Evolutionary conservation across 768 basidiomycete species (phyloP).

Genomic region (Mycena chlorophos): DNA sequence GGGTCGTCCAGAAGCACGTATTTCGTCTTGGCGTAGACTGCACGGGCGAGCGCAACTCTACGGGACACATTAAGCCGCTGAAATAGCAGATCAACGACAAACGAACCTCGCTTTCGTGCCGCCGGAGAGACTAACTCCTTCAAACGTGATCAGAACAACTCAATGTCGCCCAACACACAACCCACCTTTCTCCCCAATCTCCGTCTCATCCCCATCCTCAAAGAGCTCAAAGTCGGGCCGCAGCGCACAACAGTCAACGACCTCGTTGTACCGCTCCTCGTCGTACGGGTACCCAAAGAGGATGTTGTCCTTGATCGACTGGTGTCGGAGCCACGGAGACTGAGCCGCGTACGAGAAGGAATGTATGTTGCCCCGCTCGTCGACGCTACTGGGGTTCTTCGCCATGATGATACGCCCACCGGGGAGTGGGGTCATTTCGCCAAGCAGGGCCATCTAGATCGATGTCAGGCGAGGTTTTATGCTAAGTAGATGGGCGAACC

Average conservation of each 20-base stretch:
- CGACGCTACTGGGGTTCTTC: slow-evolving; percentile 56
- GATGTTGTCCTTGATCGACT: slow-evolving; percentile 77
- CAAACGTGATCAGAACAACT: too few relatives aligned
- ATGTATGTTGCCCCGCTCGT: slow-evolving; percentile 62
- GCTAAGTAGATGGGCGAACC: slow-evolving; percentile 18
- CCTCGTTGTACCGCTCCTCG: slow-evolving; percentile 70
- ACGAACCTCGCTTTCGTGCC: slow-evolving; percentile 78
- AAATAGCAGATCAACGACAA: neutral
- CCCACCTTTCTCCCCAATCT: slow-evolving; percentile 75
- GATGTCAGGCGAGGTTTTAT: neutral
- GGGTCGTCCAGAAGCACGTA: slow-evolving; percentile 81
- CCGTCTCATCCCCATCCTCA: slow-evolving; percentile 83
- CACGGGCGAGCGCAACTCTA: slow-evolving; percentile 80
- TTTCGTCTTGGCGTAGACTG: slow-evolving; percentile 71
- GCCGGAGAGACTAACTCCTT: slow-evolving; percentile 74
- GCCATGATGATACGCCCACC: slow-evolving; percentile 62
- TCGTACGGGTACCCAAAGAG: slow-evolving; percentile 74
- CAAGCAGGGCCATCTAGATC: slow-evolving; percentile 57
- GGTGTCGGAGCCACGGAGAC: slow-evolving; percentile 68
- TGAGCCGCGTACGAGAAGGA: slow-evolving; percentile 76
- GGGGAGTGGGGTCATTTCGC: slow-evolving; percentile 62
- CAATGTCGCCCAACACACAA: too few relatives aligned
- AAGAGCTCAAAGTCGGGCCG: slow-evolving; percentile 77
- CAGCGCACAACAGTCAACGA: slow-evolving; percentile 85
- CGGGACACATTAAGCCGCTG: neutral